A percentile compares a stretch with the other conserved stretches of the same genome.
Evolutionary conservation across 805 yeast genomes (phyloP).

Genomic region (Nakazawaea laoshanensis): DNA sequence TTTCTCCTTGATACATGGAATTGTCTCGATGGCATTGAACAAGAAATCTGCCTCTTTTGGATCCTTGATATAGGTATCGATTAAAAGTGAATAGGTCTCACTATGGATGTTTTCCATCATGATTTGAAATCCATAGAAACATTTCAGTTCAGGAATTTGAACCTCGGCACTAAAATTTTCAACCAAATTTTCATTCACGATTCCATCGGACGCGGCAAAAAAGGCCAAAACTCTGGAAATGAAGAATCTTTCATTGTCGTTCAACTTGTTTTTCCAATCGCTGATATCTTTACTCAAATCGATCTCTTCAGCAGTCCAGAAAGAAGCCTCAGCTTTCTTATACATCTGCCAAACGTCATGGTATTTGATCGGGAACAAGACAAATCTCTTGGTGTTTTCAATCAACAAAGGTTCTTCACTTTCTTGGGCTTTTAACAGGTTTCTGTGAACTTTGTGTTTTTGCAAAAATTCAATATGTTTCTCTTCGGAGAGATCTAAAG

Average conservation of each 20-base stretch:
- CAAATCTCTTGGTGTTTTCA: constrained; percentile 85
- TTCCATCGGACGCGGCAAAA: constrained; percentile 98
- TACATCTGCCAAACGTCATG: constrained; percentile 99
- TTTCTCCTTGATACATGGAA: constrained; percentile 93
- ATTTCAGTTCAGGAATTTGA: constrained; percentile 94
- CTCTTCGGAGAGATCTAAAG: constrained; percentile 9
- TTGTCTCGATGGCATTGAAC: constrained; percentile 92
- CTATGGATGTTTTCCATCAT: constrained; percentile 99
- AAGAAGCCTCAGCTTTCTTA: constrained; percentile 98
- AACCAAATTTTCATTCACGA: constrained; percentile 94
- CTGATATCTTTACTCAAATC: constrained; percentile 85
- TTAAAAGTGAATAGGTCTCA: constrained; percentile 90
- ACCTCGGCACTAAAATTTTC: constrained; percentile 98
- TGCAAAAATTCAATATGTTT: constrained; percentile 50
- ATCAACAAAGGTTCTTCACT: constrained; percentile 80
- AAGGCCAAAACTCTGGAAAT: constrained; percentile 91
- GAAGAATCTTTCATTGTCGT: constrained; percentile 87
- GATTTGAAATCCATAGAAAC: constrained; percentile 98
- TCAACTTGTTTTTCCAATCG: constrained; percentile 90
- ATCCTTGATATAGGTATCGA: constrained; percentile 94
- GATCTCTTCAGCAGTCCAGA: constrained; percentile 99
- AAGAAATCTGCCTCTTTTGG: constrained; percentile 85
- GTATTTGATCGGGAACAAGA: constrained; percentile 91
- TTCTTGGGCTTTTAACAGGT: constrained; percentile 64
- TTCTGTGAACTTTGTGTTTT: constrained; percentile 65